Base-by-base conservation (phyloP, 1,284 basidiomycete species). In the Uromyces viciae-fabae region DNA sequence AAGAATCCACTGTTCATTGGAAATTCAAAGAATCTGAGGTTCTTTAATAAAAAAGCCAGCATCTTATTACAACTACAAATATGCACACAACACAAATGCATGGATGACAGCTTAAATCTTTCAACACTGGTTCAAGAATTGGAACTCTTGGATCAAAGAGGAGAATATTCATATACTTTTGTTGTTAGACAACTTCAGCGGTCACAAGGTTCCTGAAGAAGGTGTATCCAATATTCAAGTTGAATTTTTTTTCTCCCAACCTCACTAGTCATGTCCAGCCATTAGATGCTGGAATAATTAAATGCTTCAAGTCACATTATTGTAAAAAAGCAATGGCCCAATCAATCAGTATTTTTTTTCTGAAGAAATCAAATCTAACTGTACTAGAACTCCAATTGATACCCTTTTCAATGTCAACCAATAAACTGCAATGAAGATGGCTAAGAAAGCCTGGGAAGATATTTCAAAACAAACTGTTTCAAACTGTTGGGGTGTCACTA, bases 131-230 rank as follows among this genome's bases (percentile, higher is more conserved):
- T n/a, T n/a, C n/a, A n/a, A n/a, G n/a, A n/a, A n/a, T n/a, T n/a
- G n/a, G n/a, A n/a, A n/a, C n/a, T n/a, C n/a, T n/a, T n/a, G n/a
- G n/a, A n/a, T 7, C 11, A 17, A 25, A 33, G 36, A 66, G 33
- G n/a, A 43, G 19, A 38, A 54, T 8, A n/a, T n/a, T n/a, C n/a
- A n/a, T n/a, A 43, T 78, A 8, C 22, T 72, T 7, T 40, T 78
- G 1, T 54, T 80, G 4, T 36, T 80, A 56, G 77, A 80, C 33
- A 80, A 73, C 60, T 80, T 80, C 64, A 43, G 28, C 31, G 77
- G 77, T 54, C 77, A 80, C 46, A 43, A 31, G 8, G 56, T 78
- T 49, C 64, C 66, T n/a, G 11, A 36, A 56, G 22, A 52, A 1
- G n/a, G 33, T 15, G 54, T 80, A 17, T 62, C 62, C 36, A 80